Percentiles rank a stretch among this genome's conserved stretches.
Evolutionary conservation across 306 rosid species (phyloP).

Genomic region (Vigna unguiculata): DNA sequence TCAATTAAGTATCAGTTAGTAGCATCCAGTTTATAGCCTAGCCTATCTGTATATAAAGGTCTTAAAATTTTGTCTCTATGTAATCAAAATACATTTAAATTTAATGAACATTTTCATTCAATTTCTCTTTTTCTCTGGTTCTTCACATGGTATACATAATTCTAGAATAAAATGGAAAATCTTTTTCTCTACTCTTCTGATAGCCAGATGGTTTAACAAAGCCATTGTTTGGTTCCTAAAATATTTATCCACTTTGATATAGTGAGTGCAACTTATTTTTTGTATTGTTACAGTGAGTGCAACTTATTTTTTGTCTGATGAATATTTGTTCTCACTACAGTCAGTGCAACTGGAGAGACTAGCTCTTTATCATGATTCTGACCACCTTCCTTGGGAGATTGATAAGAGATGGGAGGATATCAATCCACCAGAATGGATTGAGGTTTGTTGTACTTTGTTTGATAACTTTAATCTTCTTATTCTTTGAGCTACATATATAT

Average conservation of each 20-base stretch:
- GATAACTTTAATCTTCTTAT: constrained; percentile 11
- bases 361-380: constrained; percentile 91
- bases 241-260: constrained; percentile 12
- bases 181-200: constrained; percentile 16
- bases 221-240: constrained; percentile 23
- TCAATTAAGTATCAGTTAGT: not conserved
- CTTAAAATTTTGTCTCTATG: not conserved
- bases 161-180: not conserved
- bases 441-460: constrained; percentile 61
- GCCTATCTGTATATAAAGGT: not conserved
- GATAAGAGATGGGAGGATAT: constrained; percentile 90
- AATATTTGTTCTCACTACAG: constrained; percentile 53
- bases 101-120: too few relatives aligned
- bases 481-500: constrained; percentile 19
- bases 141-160: not conserved
- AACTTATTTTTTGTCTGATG: constrained; percentile 37
- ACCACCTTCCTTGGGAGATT: constrained; percentile 85
- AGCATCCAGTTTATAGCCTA: not conserved
- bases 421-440: constrained; percentile 86
- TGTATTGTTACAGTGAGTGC: constrained; percentile 18
- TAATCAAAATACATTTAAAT: not conserved
- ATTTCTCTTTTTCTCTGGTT: not conserved
- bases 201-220: not conserved
- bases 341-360: constrained; percentile 95
- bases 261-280: constrained; percentile 25